phyloP scores from a whole-genome alignment of 1,284 basidiomycete genomes.

The Porogramme epimiltina region DNA sequence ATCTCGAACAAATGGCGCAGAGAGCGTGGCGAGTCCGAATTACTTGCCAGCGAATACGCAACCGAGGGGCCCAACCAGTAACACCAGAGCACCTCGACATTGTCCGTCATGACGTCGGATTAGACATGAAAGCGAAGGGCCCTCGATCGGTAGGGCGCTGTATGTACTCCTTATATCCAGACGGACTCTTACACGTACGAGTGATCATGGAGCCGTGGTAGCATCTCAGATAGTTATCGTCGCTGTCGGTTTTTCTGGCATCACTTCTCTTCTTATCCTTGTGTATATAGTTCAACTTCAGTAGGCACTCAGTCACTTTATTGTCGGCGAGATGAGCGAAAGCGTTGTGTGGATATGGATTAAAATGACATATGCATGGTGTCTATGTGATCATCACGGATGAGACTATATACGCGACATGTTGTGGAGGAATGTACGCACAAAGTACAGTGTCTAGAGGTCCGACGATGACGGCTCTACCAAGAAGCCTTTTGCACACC shows the following conservation, averaged over 20 bases:
- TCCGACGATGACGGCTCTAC: constrained; percentile 32
- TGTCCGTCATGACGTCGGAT: no score
- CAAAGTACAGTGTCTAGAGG: constrained; percentile 3
- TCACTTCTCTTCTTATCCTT: not conserved
- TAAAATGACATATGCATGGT: no score
- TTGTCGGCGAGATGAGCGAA: no score
- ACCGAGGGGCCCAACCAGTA: constrained; percentile 5
- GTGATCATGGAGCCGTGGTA: not conserved
- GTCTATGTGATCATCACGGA: no score
- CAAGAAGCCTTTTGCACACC: constrained; percentile 91
- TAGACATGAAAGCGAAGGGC: not conserved
- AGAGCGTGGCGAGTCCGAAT: constrained; percentile 22
- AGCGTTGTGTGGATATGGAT: no score
- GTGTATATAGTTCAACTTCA: no score
- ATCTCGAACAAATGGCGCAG: constrained; percentile 69
- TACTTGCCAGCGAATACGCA: constrained; percentile 17
- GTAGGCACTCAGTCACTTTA: no score
- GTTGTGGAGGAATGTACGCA: no score
- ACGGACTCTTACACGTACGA: not conserved
- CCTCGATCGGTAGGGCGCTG: not conserved
- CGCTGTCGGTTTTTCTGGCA: constrained; percentile 3
- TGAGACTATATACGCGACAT: no score
- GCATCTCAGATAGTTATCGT: constrained; percentile 3
- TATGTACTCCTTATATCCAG: constrained; percentile 11
- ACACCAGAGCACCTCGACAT: no score